Base-by-base conservation (phyloP, 176 grass and related monocot genomes). In the Carex scoparia region DNA sequence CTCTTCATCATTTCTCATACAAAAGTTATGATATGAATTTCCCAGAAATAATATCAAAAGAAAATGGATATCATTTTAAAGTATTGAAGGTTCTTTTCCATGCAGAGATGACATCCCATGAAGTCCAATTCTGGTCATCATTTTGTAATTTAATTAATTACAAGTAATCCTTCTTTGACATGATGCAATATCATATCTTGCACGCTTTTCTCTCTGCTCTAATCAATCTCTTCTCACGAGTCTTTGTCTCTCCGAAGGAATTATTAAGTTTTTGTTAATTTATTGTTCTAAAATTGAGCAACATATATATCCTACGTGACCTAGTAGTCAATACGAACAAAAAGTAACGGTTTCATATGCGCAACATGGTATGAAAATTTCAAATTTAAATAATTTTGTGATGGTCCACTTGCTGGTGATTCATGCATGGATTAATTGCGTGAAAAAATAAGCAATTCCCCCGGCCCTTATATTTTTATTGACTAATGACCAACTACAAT, bases 61-160 rank as follows among this genome's bases (percentile, higher is more conserved):
- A 30, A 28, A 30, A 40, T 0, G 5, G 4, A 40, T 40, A 40
- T 40, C 38, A 4, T 40, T 49, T 48, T 48, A 7, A 48, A 9
- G 46, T 48, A 48, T 9, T 48, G 38, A 46, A 71, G 37, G 38
- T 71, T 9, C 14, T n/a, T 38, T 42, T 19, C 40, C 69, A 63
- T 48, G 19, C 12, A 35, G 51, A 78, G 2, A 78, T 31, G 27
- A 56, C 27, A 54, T 54, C 51, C 4, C 27, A 16, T 57, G 27
- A 78, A 79, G 5, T 79, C n/a, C 51, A 79, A 79, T 79, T 79
- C 51, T 56, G 12, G 12, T 35, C 74, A 79, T 58, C 28, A 78
- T 57, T 78, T 14, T 51, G 38, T 53, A 51, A 74, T 58, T 44
- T 16, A 57, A 79, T 18, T 58, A 57, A 79, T 33, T 79, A 48